Base-by-base conservation (phyloP, 108 stramenopile species). In the Cafeteria roenbergensis region DNA sequence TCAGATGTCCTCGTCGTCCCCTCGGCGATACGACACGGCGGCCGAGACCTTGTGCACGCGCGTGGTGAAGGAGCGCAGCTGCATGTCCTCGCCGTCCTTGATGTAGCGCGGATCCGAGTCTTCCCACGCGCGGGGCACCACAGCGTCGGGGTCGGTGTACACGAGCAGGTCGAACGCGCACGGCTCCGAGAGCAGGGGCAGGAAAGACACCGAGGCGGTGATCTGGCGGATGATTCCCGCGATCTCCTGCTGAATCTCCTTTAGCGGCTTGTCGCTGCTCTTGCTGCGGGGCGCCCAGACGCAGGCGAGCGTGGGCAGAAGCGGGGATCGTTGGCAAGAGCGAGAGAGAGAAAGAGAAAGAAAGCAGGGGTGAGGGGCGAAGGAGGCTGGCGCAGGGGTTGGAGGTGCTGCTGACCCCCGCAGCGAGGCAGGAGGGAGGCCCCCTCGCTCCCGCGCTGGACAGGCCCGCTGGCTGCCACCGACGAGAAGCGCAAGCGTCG, bases 201-300 rank as follows among this genome's bases (percentile, higher is more conserved):
- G 73, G 75, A 97, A 97, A 4, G 95, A 94, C 1, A 97, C 89
- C 65, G 73, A 65, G 34, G 91, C 90, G 20, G 95, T 97, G 65
- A 97, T 92, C 80, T 97, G 95, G 54, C 95, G 88, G 78, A 97
- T 94, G 64, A 97, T 92, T 37, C 91, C 87, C 77, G 91, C 89
- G 64, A 97, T 97, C 74, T 97, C 92, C 58, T 81, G 76, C 64
- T 87, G 87, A 70, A 97, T 89, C 66, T 92, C 93, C 87, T 94
- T 93, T 28, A 85, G 64, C 0, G 86, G 69, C 77, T 93, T 96
- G 24, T 66, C 34, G 36, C 35, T 61, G 38, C 33, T 20, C 63
- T 6, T 25, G 51, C 0, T 30, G 63, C 37, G 51, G 35, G 63
- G 38, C 28, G 3, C 58, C 58, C 3, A 31, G n/a, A n/a, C n/a